phyloP scores from a whole-genome alignment of 2,329 filamentous ascomycete species.

The Passalora sequoiae region DNA sequence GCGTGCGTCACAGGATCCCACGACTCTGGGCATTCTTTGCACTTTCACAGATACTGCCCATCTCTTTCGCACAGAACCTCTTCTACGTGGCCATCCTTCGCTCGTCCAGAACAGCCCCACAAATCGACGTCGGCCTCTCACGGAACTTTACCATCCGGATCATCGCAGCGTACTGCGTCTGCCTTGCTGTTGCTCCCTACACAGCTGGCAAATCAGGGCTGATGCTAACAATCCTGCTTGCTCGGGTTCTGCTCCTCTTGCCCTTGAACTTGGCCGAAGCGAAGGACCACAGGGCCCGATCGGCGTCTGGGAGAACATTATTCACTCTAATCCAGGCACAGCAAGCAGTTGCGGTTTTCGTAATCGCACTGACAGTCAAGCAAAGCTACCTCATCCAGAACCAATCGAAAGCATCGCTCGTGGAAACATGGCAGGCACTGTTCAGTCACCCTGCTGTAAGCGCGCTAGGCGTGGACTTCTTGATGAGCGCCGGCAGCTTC shows the following conservation, averaged over 20 bases:
- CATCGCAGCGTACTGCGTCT: conserved; percentile 16
- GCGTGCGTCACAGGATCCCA: conserved; percentile 24
- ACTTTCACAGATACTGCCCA: conserved; percentile 34
- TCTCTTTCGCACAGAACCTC: conserved; percentile 33
- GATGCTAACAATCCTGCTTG: conserved; percentile 24
- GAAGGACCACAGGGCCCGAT: not conserved
- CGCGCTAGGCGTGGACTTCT: conserved; percentile 28
- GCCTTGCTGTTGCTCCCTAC: conserved; percentile 14
- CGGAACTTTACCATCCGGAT: conserved; percentile 1
- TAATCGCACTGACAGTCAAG: conserved; percentile 11
- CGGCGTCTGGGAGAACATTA: not conserved
- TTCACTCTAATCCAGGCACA: conserved; percentile 10
- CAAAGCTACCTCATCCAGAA: conserved; percentile 1
- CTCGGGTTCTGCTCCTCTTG: conserved; percentile 22
- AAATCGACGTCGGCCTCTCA: not conserved
- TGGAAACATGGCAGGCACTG: conserved; percentile 15
- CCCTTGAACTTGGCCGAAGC: conserved; percentile 18
- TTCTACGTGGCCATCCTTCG: conserved; percentile 31
- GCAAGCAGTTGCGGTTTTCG: conserved; percentile 8
- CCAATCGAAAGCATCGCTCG: conserved; percentile 1
- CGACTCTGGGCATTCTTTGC: conserved; percentile 32
- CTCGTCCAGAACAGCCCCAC: not conserved
- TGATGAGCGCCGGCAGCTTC: conserved; percentile 22
- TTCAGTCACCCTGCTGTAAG: conserved; percentile 31
- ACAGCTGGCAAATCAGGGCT: conserved; percentile 4